These are phyloP conservation scores for Drechslerella stenobrocha DNA, from an alignment of 2,329 filamentous ascomycete genomes.

Conservation along the genomic window DNA sequence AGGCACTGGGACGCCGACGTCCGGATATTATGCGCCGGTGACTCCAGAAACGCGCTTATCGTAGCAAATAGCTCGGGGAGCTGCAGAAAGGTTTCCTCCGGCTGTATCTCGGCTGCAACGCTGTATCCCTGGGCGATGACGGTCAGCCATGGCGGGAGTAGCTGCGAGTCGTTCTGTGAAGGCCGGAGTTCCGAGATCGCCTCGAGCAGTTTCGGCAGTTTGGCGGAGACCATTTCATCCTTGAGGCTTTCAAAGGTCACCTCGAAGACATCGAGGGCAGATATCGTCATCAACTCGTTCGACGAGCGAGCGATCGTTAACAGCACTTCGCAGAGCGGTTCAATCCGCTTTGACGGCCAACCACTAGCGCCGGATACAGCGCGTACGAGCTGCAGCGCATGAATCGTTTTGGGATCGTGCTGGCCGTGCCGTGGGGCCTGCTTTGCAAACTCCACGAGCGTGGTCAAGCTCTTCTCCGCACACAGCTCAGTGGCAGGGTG, in stretches of 20 bases:
- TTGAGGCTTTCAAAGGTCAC: slow-evolving; percentile 92
- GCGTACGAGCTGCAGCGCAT: slow-evolving; percentile 89
- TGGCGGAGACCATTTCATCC: slow-evolving; percentile 82
- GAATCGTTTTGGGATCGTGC: slow-evolving; percentile 83
- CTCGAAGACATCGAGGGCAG: slow-evolving; percentile 95
- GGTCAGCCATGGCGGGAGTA: slow-evolving; percentile 94
- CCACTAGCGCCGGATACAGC: slow-evolving; percentile 86
- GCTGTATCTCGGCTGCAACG: slow-evolving; percentile 82
- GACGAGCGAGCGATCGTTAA: slow-evolving; percentile 84
- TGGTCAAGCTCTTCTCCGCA: slow-evolving; percentile 83
- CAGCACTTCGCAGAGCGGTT: slow-evolving; percentile 83
- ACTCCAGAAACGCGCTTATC: slow-evolving; percentile 79
- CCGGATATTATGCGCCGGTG: slow-evolving; percentile 87
- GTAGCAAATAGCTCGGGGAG: slow-evolving; percentile 81
- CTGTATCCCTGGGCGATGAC: slow-evolving; percentile 93
- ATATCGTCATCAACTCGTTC: slow-evolving; percentile 95
- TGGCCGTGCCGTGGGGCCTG: slow-evolving; percentile 73
- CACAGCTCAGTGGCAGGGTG: slow-evolving; percentile 96
- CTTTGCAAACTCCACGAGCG: slow-evolving; percentile 71
- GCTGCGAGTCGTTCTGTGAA: slow-evolving; percentile 87
- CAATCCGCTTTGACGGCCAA: slow-evolving; percentile 96
- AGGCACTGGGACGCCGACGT: slow-evolving; percentile 93
- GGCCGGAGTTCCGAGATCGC: slow-evolving; percentile 83
- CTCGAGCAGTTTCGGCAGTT: slow-evolving; percentile 72
- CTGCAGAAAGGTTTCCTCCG: slow-evolving; percentile 88